Evolutionary conservation across 2,329 filamentous ascomycete species (phyloP), one percentile per base, ranked within the genome.

Genomic region (Uncinocarpus reesii): DNA sequence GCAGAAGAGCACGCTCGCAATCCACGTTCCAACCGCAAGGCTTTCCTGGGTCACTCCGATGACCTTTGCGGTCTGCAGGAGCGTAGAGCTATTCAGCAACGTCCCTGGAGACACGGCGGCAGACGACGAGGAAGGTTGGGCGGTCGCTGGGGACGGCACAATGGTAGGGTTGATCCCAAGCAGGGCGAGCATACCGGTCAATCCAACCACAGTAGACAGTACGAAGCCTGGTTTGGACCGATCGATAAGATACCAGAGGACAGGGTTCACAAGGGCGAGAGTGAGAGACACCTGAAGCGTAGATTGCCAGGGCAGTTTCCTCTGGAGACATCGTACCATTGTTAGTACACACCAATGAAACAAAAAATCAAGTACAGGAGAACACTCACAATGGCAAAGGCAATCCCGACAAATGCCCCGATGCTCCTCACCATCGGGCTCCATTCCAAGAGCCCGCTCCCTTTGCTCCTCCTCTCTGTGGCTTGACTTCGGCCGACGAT

Each of bases 201-300:
- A 62, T 1, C 86, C 84, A 8, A 95, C 81, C 1, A 78, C 70
- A 11, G 81, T 74, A 0, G 86, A 88, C 48, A 95, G 76, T 28
- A 92, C 70, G 56, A 96, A 84, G 3, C 92, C 92, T 0, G 88
- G 78, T 56, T 80, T 81, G 40, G 87, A 92, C 43, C 90, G 85
- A 67, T 98, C 92, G 60, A 98, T 84, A 20, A 96, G 74, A 67
- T 94, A 98, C 92, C 92, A 98, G 15, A 98, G 72, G 7, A 92
- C 84, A 1, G 92, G 90, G 62, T 96, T 96, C 16, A 84, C 86
- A 51, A 96, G 79, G 18, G 88, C 86, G 42, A 98, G 80, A 1
- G 89, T 92, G 21, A 93, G 67, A 1, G 89, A 93, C 16, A 93
- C 81, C 66, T 98, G 92, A n/a, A 95, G 79, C 1, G 88, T 92